These are phyloP conservation scores for Boletus subcaerulescens DNA, from an alignment of 768 basidiomycete species.

Conservation along the genomic window DNA sequence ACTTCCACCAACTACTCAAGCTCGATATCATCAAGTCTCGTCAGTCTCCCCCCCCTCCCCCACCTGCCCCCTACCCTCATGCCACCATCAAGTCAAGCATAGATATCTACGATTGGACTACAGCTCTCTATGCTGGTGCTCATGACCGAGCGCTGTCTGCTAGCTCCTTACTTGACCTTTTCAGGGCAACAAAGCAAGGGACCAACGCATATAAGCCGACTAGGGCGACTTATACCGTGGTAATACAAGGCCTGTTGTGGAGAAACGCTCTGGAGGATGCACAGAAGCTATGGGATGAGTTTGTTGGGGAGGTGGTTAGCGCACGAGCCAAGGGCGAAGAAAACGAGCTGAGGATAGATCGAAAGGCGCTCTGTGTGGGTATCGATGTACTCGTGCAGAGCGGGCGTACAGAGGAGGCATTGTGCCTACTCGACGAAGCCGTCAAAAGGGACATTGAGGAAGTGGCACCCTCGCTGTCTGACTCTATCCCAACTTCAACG, in stretches of 20 bases:
- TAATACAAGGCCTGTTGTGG: conserved; percentile 51
- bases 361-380: conserved; percentile 47
- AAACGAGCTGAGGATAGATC: conserved; percentile 37
- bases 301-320: conserved; percentile 22
- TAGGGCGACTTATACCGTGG: conserved; percentile 48
- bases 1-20: conserved; percentile 40
- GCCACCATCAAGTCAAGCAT: conserved; percentile 25
- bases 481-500: not conserved
- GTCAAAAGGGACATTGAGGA: conserved; percentile 23
- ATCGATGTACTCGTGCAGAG: conserved; percentile 46
- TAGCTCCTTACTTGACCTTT: conserved; percentile 36
- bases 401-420: conserved; percentile 45
- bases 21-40: conserved; percentile 20
- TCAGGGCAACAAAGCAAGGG: conserved; percentile 30
- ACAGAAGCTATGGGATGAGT: conserved; percentile 41
- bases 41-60: not conserved
- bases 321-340: not conserved
- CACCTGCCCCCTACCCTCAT: not conserved
- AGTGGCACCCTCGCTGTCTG: not conserved
- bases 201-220: conserved; percentile 38
- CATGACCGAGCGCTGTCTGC: conserved; percentile 36
- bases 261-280: conserved; percentile 42
- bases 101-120: conserved; percentile 47
- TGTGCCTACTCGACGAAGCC: conserved; percentile 47
- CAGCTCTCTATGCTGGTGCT: conserved; percentile 44